Evolutionary conservation across 192 early-diverging fungal genomes (phyloP).

Genomic region (Entomortierella parvispora): DNA sequence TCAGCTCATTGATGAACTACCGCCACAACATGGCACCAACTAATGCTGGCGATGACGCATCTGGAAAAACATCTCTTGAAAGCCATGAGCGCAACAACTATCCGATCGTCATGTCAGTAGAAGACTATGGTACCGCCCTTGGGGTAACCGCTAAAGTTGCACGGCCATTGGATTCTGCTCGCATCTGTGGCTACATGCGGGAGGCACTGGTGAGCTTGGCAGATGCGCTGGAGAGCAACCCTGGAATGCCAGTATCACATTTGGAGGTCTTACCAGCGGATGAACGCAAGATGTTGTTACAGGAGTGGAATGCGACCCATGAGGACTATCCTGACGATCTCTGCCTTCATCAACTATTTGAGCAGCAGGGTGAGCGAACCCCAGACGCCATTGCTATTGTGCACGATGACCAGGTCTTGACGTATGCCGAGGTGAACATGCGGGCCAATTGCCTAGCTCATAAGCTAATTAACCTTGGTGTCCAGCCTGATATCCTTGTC

Average conservation of each 20-base stretch:
- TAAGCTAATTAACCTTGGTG: background rate
- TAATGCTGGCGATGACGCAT: too few species aligned
- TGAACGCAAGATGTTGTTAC: background rate
- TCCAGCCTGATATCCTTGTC: background rate
- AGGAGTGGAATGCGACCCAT: background rate
- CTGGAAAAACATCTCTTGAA: too few species aligned
- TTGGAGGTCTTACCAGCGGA: constrained; percentile 1
- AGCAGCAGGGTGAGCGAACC: background rate
- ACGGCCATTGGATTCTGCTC: too few species aligned
- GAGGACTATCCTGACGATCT: background rate
- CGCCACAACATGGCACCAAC: too few species aligned
- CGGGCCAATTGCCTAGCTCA: constrained; percentile 5
- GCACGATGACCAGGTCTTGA: constrained; percentile 1
- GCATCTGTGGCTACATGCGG: too few species aligned
- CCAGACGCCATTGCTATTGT: constrained; percentile 10
- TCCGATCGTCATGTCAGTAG: constrained; percentile 7
- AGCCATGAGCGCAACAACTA: too few species aligned
- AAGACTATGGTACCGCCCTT: too few species aligned
- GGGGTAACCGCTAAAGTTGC: background rate
- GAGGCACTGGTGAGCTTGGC: constrained; percentile 5
- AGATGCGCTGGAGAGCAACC: background rate
- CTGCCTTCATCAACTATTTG: constrained; percentile 5
- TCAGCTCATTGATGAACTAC: too few species aligned
- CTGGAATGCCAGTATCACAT: background rate
- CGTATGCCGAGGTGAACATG: constrained; percentile 8